Evolutionary conservation across 208 protist species (phyloP).

Genomic region (Acanthamoeba royreba): DNA sequence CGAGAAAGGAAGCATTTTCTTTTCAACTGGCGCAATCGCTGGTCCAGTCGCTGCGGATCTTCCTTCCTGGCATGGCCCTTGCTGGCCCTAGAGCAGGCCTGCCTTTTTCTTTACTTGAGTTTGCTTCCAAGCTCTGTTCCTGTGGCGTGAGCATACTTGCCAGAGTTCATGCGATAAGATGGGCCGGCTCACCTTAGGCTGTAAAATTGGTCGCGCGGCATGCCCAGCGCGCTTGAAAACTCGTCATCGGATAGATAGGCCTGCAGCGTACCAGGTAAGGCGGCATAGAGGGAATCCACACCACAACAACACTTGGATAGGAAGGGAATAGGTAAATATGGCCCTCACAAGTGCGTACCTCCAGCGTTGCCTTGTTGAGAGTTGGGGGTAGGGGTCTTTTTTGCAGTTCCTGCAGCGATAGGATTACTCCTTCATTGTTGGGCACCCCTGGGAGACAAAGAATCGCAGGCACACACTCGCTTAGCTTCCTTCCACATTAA

Average conservation of each 20-base stretch:
- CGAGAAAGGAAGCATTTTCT: not conserved
- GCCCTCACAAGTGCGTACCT: too few species aligned
- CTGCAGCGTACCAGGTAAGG: not conserved
- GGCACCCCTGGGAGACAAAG: too few species aligned
- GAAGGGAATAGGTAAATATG: too few species aligned
- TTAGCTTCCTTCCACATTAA: too few species aligned
- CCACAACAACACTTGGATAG: too few species aligned
- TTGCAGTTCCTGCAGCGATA: not conserved
- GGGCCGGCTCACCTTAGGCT: not conserved
- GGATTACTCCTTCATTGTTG: not conserved
- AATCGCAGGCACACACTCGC: too few species aligned
- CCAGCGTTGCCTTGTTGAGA: not conserved
- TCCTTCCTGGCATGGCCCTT: not conserved
- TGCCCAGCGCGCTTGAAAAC: not conserved
- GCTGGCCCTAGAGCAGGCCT: not conserved
- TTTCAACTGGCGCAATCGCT: too few species aligned
- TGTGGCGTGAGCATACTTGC: too few species aligned
- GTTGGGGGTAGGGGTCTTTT: not conserved
- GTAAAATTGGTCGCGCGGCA: not conserved
- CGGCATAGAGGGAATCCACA: not conserved
- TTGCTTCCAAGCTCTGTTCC: not conserved
- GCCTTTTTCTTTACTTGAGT: not conserved
- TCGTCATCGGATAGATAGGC: not conserved
- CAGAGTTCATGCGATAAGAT: too few species aligned
- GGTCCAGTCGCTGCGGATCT: too few species aligned